Base-by-base conservation (phyloP, 2,329 filamentous ascomycete species). In the Colletotrichum tanaceti region DNA sequence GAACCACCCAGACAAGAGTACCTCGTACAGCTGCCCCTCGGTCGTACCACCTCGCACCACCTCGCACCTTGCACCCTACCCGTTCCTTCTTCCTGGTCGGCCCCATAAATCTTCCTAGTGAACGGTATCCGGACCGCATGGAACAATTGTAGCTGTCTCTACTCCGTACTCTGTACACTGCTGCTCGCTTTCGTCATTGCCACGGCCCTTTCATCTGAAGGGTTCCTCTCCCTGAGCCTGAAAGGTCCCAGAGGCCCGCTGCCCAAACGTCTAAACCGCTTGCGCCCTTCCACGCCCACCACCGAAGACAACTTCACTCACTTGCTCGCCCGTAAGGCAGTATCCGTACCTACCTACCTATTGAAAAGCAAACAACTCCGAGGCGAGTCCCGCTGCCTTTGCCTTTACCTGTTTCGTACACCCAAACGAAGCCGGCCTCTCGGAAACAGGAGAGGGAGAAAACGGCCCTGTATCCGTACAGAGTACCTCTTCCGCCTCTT, bases 151-250 rank as follows among this genome's bases (percentile, higher is more conserved):
- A 68, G 65, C 66, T 65, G 55, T 68, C 62, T 44, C 6, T 46
- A 32, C 43, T 2, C 4, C 2, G 24, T 24, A 24, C 24, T n/a
- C n/a, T n/a, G n/a, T n/a, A n/a, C n/a, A n/a, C n/a, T n/a, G n/a
- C n/a, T 57, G 66, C 62, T 57, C 55, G 24, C 66, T 66, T 69
- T 69, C 66, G 66, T 69, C 66, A 69, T 69, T 66, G 62, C 62
- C 66, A 69, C 66, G 38, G 62, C 62, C 66, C 50, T 69, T 69
- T 69, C 66, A 57, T 69, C 66, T 61, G 66, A 69, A 61, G 66
- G 65, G 22, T 65, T 61, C 43, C 61, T 58, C 65, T 67, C 24
- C 53, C 62, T 60, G 59, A 52, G 43, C 38, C 35, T 22, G 22
- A 35, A 44, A 58, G 54, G 22, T 28, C 24, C 24, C 43, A 46